Conservation (phyloP, 2,329 filamentous ascomycete species). For the Monosporascus sp. region DNA sequence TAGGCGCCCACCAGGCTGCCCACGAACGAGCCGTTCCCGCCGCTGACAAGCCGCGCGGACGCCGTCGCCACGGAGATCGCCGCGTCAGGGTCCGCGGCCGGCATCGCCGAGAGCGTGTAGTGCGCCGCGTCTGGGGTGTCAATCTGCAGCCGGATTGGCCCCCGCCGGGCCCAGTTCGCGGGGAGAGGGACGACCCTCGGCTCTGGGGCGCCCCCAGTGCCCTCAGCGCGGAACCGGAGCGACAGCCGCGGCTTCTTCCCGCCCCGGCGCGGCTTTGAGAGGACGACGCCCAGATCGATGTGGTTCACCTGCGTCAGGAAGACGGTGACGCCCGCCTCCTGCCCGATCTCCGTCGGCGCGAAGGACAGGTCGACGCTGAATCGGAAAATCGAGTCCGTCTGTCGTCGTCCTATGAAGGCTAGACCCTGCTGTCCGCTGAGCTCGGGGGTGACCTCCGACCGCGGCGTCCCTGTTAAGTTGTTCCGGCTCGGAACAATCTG, state of each 20-base stretch:
- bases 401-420: conserved; percentile 25
- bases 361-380: conserved; percentile 26
- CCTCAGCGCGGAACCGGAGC: conserved; percentile 22
- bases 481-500: conserved; percentile 21
- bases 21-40: conserved; percentile 26
- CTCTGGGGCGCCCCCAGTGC: conserved; percentile 12
- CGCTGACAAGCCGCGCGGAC: conserved; percentile 25
- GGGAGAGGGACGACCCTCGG: conserved; percentile 17
- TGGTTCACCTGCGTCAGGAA: conserved; percentile 29
- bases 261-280: background rate
- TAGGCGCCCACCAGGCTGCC: conserved; percentile 29
- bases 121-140: conserved; percentile 21
- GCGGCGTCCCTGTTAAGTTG: conserved; percentile 20
- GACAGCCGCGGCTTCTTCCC: conserved; percentile 12
- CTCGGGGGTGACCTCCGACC: conserved; percentile 9
- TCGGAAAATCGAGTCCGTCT: conserved; percentile 27
- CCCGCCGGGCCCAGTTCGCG: conserved; percentile 11
- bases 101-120: conserved; percentile 23
- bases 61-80: conserved; percentile 20
- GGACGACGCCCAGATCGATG: conserved; percentile 27
- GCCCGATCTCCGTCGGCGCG: conserved; percentile 12
- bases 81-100: conserved; percentile 9
- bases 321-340: conserved; percentile 28
- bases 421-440: conserved; percentile 19
- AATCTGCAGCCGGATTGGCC: conserved; percentile 24